Evolutionary conservation across 2,329 filamentous ascomycete genomes (phyloP), one percentile per base, ranked within the genome.

Genomic region (Penicillium thymicola): DNA sequence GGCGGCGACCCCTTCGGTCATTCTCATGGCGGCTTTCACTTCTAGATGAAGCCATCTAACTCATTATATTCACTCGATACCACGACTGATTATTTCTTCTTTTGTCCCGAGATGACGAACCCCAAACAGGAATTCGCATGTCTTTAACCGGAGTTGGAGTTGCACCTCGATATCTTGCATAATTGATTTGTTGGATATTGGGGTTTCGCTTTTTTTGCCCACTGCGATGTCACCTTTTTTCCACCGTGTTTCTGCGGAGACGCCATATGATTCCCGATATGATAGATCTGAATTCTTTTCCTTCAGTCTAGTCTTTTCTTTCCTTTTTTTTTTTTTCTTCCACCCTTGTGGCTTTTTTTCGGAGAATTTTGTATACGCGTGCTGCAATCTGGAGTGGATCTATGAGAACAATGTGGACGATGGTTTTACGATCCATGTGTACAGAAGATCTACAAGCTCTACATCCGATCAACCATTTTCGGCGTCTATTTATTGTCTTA

Each of bases 21-120:
- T 36, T 51, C 65, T 50, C 77, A 76, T 42, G 79, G 80, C 44
- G 79, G 81, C 57, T 88, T 87, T 74, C 80, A 81, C 61, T 88
- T 87, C 67, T 79, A 79, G 72, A 62, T 41, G 37, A 45, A 38
- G 21, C 42, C 23, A 42, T 38, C 43, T 10, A 40, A 23, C 21
- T 21, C 18, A 23, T 34, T 36, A n/a, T 46, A 34, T 41, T 27
- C 21, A 34, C 36, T 41, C 27, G 27, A 46, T 56, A 45, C 54
- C 54, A 51, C 23, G 40, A 55, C 48, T n/a, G 45, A 57, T 55
- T 49, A 43, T 59, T 42, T 43, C 42, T 9, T 49, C 23, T 36
- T 37, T 44, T n/a, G 49, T 45, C 21, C 25, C 10, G 25, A 38
- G 23, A 43, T 36, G 34, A 43, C 36, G 54, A 52, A 42, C 16